A percentile compares a stretch with the other conserved stretches of the same genome.
These are phyloP conservation scores for Eutrema salsugineum DNA, from an alignment of 441 rosid species.

Conservation along the genomic window DNA sequence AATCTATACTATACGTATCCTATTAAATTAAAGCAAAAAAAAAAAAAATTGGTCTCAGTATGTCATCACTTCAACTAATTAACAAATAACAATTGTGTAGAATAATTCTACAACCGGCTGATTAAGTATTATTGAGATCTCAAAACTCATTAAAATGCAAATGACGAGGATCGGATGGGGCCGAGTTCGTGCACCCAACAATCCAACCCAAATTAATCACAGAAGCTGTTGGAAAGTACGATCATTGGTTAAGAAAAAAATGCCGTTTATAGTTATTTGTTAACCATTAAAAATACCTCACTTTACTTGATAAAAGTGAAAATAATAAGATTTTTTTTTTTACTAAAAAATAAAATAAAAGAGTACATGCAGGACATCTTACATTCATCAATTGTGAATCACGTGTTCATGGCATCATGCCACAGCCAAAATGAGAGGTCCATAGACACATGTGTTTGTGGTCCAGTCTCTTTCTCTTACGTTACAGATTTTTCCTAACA, in stretches of 20 bases:
- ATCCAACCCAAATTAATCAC: background rate
- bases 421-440: background rate
- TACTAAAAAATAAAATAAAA: background rate
- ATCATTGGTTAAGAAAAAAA: background rate
- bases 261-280: background rate
- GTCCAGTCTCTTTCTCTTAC: background rate
- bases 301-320: background rate
- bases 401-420: background rate
- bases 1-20: constrained; percentile 1
- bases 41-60: background rate
- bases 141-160: background rate
- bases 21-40: background rate
- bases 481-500: background rate
- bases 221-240: background rate
- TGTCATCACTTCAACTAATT: constrained; percentile 11
- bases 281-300: background rate
- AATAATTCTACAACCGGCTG: constrained; percentile 12
- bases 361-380: background rate
- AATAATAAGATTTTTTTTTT: background rate
- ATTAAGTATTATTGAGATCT: constrained; percentile 10
- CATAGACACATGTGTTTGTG: background rate
- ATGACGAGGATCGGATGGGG: background rate
- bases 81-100: constrained; percentile 8
- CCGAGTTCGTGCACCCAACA: constrained; percentile 27
- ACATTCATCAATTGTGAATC: background rate